Conservation (phyloP, 257 asterid genomes). For the Leonotis leonurus region DNA sequence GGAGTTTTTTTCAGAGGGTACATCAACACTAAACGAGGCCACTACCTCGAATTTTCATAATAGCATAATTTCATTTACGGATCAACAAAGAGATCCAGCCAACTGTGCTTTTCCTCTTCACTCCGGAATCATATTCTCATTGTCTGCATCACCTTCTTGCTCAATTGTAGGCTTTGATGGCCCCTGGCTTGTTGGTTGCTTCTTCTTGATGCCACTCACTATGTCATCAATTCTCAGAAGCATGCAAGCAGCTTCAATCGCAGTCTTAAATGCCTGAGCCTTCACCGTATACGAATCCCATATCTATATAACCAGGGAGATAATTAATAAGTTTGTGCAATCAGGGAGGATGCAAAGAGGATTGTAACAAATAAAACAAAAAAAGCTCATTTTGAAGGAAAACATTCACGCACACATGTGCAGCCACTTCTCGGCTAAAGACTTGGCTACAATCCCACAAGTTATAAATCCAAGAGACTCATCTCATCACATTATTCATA, state of each 20-base stretch:
- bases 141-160: constrained; percentile 84
- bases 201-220: constrained; percentile 90
- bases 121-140: constrained; percentile 80
- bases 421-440: background rate
- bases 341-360: background rate
- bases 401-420: background rate
- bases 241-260: constrained; percentile 96
- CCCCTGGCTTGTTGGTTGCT: constrained; percentile 61
- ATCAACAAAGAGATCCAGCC: constrained; percentile 5
- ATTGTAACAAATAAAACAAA: background rate
- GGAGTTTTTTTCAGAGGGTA: background rate
- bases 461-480: background rate
- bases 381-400: background rate
- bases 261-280: constrained; percentile 89
- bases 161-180: constrained; percentile 70
- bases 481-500: background rate
- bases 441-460: background rate
- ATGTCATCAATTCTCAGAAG: constrained; percentile 92
- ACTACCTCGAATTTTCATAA: background rate
- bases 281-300: constrained; percentile 97
- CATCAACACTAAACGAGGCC: background rate
- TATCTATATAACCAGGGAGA: constrained; percentile 37
- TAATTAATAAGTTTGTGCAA: background rate
- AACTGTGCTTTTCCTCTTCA: constrained; percentile 22
- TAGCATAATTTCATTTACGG: constrained; percentile 18